Conservation (phyloP, 2,329 filamentous ascomycete genomes). For the Pseudocercospora cruenta region DNA sequence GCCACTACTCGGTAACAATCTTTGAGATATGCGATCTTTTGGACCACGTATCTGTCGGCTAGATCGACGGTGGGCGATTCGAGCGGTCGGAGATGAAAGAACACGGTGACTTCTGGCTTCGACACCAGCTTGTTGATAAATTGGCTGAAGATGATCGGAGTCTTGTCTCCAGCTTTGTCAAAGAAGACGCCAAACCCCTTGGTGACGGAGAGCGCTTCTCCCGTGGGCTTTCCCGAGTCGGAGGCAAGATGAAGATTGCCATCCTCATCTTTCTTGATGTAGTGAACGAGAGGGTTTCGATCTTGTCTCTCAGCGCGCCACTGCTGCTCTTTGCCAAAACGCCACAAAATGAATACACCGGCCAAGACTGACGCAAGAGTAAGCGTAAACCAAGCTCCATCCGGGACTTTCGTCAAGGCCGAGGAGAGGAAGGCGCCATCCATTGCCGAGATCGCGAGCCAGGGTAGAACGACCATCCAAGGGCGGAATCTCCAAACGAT, state of each 20-base stretch:
- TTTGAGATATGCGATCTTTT: slow-evolving; percentile 52
- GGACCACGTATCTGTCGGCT: slow-evolving; percentile 55
- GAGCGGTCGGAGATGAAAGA: slow-evolving; percentile 72
- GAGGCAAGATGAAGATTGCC: slow-evolving; percentile 31
- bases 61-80: slow-evolving; percentile 58
- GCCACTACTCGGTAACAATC: slow-evolving; percentile 71
- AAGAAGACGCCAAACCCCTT: slow-evolving; percentile 72
- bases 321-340: slow-evolving; percentile 77
- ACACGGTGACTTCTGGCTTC: slow-evolving; percentile 69
- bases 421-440: slow-evolving; percentile 73
- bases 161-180: slow-evolving; percentile 71
- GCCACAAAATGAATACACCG: slow-evolving; percentile 71
- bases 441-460: slow-evolving; percentile 65
- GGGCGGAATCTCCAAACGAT: slow-evolving; percentile 70
- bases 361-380: slow-evolving; percentile 66
- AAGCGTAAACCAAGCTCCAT: slow-evolving; percentile 79
- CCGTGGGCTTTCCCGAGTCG: slow-evolving; percentile 32
- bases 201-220: slow-evolving; percentile 45
- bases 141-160: slow-evolving; percentile 70
- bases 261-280: slow-evolving; percentile 42
- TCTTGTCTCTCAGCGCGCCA: slow-evolving; percentile 72
- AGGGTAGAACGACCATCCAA: slow-evolving; percentile 63
- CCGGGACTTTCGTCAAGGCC: slow-evolving; percentile 71
- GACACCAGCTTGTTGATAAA: slow-evolving; percentile 73
- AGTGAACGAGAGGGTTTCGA: slow-evolving; percentile 55